These are phyloP conservation scores for Diatrype stigma DNA, from an alignment of 2,329 filamentous ascomycete genomes.

Conservation along the genomic window DNA sequence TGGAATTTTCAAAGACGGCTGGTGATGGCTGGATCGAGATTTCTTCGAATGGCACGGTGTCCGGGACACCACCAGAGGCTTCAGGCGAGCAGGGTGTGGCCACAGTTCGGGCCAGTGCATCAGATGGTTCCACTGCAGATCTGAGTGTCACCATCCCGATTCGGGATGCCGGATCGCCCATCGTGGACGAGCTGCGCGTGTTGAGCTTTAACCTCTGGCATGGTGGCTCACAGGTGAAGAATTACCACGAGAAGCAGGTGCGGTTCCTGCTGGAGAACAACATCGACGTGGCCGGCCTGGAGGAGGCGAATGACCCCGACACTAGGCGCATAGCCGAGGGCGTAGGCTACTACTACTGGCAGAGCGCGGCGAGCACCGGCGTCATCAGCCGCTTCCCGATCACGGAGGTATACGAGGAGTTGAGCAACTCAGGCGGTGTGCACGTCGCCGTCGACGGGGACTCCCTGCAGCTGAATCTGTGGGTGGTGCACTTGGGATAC, in stretches of 20 bases:
- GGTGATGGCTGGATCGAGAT: conserved; percentile 30
- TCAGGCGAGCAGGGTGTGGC: conserved; percentile 13
- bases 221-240: conserved; percentile 31
- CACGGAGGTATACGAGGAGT: conserved; percentile 20
- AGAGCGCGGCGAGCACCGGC: conserved; percentile 26
- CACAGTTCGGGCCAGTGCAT: conserved; percentile 23
- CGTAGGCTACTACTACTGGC: conserved; percentile 35
- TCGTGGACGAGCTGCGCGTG: conserved; percentile 29
- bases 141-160: conserved; percentile 31
- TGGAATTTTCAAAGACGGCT: conserved; percentile 25
- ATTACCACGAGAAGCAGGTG: conserved; percentile 36
- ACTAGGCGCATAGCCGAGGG: conserved; percentile 31
- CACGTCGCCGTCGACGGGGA: conserved; percentile 31
- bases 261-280: conserved; percentile 27
- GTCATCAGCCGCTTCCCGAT: conserved; percentile 38
- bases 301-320: conserved; percentile 30
- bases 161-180: conserved; percentile 13
- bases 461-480: conserved; percentile 29
- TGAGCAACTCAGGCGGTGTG: conserved; percentile 27
- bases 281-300: conserved; percentile 34
- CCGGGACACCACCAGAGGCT: conserved; percentile 31
- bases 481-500: conserved; percentile 33
- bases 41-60: conserved; percentile 28
- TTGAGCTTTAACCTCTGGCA: conserved; percentile 38
- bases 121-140: conserved; percentile 18